Evolutionary conservation across 805 yeast species (phyloP).

Genomic region (Yamadazyma insecticola): DNA sequence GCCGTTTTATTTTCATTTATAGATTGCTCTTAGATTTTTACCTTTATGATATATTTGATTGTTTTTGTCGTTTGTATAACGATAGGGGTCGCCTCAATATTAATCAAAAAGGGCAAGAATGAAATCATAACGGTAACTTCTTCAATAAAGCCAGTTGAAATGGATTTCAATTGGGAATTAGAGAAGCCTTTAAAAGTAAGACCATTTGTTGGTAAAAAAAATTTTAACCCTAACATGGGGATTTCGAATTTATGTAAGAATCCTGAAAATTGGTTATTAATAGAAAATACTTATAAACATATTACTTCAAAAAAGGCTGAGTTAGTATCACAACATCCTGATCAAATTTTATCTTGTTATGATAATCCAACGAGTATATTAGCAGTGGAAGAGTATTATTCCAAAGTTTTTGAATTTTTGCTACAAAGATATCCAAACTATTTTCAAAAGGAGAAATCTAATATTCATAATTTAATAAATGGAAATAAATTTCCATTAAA

Average conservation of each 20-base stretch:
- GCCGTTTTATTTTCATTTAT: too few species aligned
- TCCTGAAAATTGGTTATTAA: constrained; percentile 52
- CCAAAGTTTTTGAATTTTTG: constrained; percentile 35
- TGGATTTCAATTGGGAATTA: constrained; percentile 40
- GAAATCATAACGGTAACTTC: too few species aligned
- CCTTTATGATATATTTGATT: too few species aligned
- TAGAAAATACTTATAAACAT: constrained; percentile 53
- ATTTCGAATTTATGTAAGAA: constrained; percentile 23
- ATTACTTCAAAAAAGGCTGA: constrained; percentile 5
- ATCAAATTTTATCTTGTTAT: constrained; percentile 25
- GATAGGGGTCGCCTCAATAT: background rate
- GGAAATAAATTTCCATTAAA: constrained; percentile 32
- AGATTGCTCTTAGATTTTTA: too few species aligned
- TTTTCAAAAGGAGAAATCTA: constrained; percentile 29
- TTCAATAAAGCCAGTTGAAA: constrained; percentile 20
- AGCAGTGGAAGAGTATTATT: constrained; percentile 50
- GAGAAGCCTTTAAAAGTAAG: constrained; percentile 39
- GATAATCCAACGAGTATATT: constrained; percentile 12
- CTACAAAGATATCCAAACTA: constrained; percentile 49
- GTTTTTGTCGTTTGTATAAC: too few species aligned
- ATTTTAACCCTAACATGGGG: constrained; percentile 33
- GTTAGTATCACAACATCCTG: constrained; percentile 22
- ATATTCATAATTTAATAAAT: constrained; percentile 36
- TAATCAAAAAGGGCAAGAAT: background rate
- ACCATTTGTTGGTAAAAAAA: constrained; percentile 33